Base-by-base conservation (phyloP, 73 alveolate species). In the Paramecium biaurelia region DNA sequence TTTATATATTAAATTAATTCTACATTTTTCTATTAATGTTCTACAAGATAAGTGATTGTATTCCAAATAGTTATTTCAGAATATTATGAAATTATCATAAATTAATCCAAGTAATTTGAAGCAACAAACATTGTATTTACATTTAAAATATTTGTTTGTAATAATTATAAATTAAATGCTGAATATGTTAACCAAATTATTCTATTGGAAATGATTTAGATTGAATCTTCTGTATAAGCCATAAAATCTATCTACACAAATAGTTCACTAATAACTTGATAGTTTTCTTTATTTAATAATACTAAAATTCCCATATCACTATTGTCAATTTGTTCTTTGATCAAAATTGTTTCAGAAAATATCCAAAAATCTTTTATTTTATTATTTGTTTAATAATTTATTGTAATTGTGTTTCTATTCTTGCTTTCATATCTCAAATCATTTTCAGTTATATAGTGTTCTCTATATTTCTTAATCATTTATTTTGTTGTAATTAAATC, bases 41-140 rank as follows among this genome's bases (percentile, higher is more conserved):
- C 84, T 23, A 30, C 28, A 5, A 30, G 0, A 63, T 30, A 23
- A 23, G 53, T 30, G 10, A 32, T 63, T 63, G 84, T 63, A 24
- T 63, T 63, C 84, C 84, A 63, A 26, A 63, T 63, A 5, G 84
- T 63, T 11, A 63, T 63, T 32, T 63, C 84, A 30, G 84, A 63
- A 26, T 30, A 30, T 26, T 26, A 30, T 7, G 84, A 63, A 4
- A 63, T 32, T 12, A 63, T 26, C 47, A 63, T 63, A 10, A 63
- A 24, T 63, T 63, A 26, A 63, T 63, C 26, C 1, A 63, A 4
- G 12, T 63, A 7, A 63, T 63, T 63, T 30, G 84, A 63, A 12
- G 47, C 21, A 30, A 63, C 41, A 10, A 63, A 63, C 84, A 63
- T 63, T 6, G 84, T 63, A 26, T 63, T 63, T 3, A 12, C 45